phyloP scores from a whole-genome alignment of 2,329 filamentous ascomycete genomes.

The Colletotrichum abscissum region DNA sequence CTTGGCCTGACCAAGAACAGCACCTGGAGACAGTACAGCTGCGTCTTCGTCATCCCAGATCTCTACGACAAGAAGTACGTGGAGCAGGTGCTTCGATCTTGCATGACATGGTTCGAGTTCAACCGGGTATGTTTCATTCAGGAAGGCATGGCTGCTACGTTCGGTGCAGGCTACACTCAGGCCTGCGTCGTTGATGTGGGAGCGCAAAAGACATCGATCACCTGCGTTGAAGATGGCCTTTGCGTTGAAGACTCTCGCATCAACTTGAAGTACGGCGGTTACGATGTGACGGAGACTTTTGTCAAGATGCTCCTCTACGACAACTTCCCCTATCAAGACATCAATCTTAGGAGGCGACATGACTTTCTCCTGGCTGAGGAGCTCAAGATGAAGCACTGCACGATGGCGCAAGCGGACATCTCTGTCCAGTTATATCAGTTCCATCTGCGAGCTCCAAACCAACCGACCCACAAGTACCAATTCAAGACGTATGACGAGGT shows the following conservation, averaged over 20 bases:
- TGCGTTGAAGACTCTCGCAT: conserved; percentile 94
- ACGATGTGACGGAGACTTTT: conserved; percentile 93
- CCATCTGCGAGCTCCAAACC: conserved; percentile 86
- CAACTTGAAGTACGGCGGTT: conserved; percentile 93
- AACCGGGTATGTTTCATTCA: conserved; percentile 93
- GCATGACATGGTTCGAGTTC: conserved; percentile 91
- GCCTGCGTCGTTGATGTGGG: conserved; percentile 97
- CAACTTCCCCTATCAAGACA: conserved; percentile 94
- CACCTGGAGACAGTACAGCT: conserved; percentile 91
- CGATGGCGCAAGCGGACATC: conserved; percentile 89
- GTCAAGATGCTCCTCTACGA: conserved; percentile 98
- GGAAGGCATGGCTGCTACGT: conserved; percentile 93
- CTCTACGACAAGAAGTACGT: conserved; percentile 96
- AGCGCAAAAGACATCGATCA: conserved; percentile 96
- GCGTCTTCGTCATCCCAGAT: conserved; percentile 96
- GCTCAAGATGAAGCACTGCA: conserved; percentile 92
- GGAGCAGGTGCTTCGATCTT: conserved; percentile 83
- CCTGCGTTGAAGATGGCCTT: conserved; percentile 96
- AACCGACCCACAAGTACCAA: conserved; percentile 90
- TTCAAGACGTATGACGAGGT: conserved; percentile 99
- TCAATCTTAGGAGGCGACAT: conserved; percentile 89
- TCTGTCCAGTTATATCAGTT: conserved; percentile 91
- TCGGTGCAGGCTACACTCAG: conserved; percentile 93
- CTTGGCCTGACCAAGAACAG: conserved; percentile 81
- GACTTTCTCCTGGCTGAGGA: conserved; percentile 96